Conservation (phyloP, 2,329 filamentous ascomycete species). For the Fusarium chaquense region DNA sequence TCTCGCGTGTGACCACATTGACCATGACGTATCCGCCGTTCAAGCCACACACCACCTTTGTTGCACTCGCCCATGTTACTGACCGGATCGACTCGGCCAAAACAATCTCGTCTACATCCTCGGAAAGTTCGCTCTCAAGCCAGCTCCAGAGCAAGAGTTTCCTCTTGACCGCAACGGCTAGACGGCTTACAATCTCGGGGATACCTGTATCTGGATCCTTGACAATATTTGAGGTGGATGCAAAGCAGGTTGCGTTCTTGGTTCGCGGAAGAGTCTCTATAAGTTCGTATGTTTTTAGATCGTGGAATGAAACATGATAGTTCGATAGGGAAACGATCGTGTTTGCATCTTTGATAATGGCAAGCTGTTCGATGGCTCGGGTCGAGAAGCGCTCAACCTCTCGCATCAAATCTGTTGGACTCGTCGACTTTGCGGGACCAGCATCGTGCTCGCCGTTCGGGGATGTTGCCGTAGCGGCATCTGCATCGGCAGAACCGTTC, state of each 20-base stretch:
- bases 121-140: conserved; percentile 90
- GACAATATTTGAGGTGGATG: conserved; percentile 94
- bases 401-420: conserved; percentile 84
- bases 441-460: conserved; percentile 47
- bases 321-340: conserved; percentile 92
- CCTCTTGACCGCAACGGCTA: conserved; percentile 94
- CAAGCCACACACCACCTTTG: conserved; percentile 88
- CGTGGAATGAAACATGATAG: conserved; percentile 88
- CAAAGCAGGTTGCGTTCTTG: conserved; percentile 89
- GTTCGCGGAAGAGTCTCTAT: conserved; percentile 84
- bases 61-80: conserved; percentile 90
- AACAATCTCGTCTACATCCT: conserved; percentile 79
- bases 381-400: conserved; percentile 96
- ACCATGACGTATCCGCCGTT: conserved; percentile 92
- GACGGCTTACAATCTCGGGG: conserved; percentile 88
- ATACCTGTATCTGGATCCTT: conserved; percentile 89
- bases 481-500: conserved; percentile 51
- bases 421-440: conserved; percentile 53
- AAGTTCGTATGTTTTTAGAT: conserved; percentile 85
- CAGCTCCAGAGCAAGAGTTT: conserved; percentile 92
- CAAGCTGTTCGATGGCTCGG: conserved; percentile 90
- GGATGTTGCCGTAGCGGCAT: conserved; percentile 46
- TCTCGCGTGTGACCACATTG: conserved; percentile 78
- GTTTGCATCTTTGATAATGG: conserved; percentile 94
- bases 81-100: conserved; percentile 87